Conservation (phyloP, 192 early-diverging fungal species). For the Coemansia sp. region DNA sequence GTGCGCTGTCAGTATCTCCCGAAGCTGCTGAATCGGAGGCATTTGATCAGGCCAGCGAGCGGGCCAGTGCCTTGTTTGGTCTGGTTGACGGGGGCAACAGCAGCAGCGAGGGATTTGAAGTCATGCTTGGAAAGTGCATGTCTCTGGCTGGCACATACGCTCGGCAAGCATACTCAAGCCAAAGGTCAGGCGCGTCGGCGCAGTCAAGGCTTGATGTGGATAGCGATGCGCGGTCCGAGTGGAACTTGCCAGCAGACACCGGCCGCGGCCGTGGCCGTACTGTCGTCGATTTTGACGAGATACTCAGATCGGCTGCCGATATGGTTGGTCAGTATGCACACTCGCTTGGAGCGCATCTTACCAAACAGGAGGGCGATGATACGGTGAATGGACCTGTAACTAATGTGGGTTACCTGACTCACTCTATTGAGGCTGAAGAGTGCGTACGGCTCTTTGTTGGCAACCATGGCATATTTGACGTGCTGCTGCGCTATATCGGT, state of each 20-base stretch:
- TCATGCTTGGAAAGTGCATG: slow-evolving; percentile 3
- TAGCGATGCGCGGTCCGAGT: neutral
- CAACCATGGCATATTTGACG: slow-evolving; percentile 26
- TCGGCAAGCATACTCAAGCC: neutral
- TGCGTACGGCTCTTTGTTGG: slow-evolving; percentile 10
- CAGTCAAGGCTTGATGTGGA: neutral
- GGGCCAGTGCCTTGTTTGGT: slow-evolving; percentile 9
- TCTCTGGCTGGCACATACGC: neutral
- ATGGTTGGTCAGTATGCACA: neutral
- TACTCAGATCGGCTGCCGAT: neutral
- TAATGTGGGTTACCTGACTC: neutral
- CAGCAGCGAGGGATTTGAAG: neutral
- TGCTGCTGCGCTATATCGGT: slow-evolving; percentile 20
- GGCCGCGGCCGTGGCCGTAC: neutral
- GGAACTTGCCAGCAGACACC: neutral
- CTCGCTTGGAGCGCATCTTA: neutral
- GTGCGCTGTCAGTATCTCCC: neutral
- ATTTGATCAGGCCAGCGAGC: slow-evolving; percentile 2
- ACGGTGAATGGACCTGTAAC: neutral
- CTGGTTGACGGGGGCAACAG: neutral
- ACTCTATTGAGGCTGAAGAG: neutral
- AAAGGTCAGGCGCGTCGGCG: neutral
- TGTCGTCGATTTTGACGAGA: neutral
- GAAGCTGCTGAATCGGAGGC: slow-evolving; percentile 17
- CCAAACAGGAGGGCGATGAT: neutral